Evolutionary conservation across 2,329 filamentous ascomycete species (phyloP).

Genomic region (Phialemoniopsis sp.): DNA sequence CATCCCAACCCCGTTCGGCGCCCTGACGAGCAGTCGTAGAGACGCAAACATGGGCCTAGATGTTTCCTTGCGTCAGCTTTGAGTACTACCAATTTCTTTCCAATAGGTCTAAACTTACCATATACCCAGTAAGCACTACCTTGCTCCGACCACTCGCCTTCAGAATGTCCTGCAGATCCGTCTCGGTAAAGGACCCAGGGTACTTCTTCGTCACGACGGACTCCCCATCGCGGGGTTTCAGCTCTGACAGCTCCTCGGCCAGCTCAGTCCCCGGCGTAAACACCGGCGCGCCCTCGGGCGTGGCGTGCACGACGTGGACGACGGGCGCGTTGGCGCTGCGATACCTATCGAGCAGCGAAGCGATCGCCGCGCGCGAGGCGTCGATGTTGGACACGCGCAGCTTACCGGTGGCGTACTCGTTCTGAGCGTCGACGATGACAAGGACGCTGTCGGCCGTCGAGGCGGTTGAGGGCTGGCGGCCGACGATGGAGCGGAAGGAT

Average conservation of each 20-base stretch:
- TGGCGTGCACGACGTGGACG: conserved; percentile 58
- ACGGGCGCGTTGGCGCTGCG: conserved; percentile 44
- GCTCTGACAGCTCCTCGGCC: conserved; percentile 56
- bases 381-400: conserved; percentile 51
- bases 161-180: conserved; percentile 52
- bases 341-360: conserved; percentile 54
- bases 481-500: conserved; percentile 44
- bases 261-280: conserved; percentile 61
- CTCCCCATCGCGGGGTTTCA: conserved; percentile 50
- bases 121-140: conserved; percentile 58
- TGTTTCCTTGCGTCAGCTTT: neutral
- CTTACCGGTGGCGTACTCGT: conserved; percentile 59
- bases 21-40: conserved; percentile 61
- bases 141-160: conserved; percentile 47
- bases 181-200: conserved; percentile 58
- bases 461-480: conserved; percentile 50
- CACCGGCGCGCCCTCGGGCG: conserved; percentile 57
- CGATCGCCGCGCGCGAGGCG: conserved; percentile 51
- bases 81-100: neutral
- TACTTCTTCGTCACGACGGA: conserved; percentile 53
- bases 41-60: conserved; percentile 59
- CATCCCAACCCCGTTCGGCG: conserved; percentile 58
- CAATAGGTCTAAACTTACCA: conserved; percentile 34
- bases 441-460: conserved; percentile 54
- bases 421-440: conserved; percentile 68